Evolutionary conservation across 1,284 basidiomycete genomes (phyloP), one percentile per base, ranked within the genome.

Genomic region (Schizopora paradoxa): DNA sequence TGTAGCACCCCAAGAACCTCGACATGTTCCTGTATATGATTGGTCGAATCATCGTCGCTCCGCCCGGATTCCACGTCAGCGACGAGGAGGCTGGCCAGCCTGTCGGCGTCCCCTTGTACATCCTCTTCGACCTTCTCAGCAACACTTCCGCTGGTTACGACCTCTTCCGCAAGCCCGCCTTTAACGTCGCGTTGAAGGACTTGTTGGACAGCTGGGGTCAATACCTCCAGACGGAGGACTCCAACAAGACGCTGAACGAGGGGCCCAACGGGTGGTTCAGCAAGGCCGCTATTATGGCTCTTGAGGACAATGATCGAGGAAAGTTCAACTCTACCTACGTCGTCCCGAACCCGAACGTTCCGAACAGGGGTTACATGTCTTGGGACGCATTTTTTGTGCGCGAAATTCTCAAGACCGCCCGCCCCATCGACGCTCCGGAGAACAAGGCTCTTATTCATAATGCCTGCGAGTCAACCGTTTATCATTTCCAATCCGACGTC

Each of bases 371-470:
- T 6, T 79, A 61, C 60, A 66, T 53, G 14, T 71, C 69, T 22
- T 79, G 74, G 74, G 76, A 78, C 49, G 69, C 46, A 62, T 77
- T n/a, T n/a, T n/a, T n/a, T n/a, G n/a, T n/a, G n/a, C n/a, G n/a
- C n/a, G n/a, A n/a, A n/a, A n/a, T n/a, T n/a, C n/a, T n/a, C n/a
- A n/a, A n/a, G n/a, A n/a, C n/a, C n/a, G n/a, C n/a, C n/a, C n/a
- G n/a, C n/a, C n/a, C n/a, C n/a, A n/a, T n/a, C n/a, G n/a, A n/a
- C n/a, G n/a, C n/a, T n/a, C n/a, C n/a, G n/a, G n/a, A n/a, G n/a
- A n/a, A n/a, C n/a, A n/a, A n/a, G n/a, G n/a, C n/a, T n/a, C n/a
- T n/a, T n/a, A n/a, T n/a, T 39, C 62, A 57, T 45, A 69, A 65
- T 52, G 60, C 68, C 2, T 77, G 74, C 63, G 75, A 77, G 55